Evolutionary conservation across 1,284 basidiomycete genomes (phyloP).

Genomic region (Moesziomyces antarcticus): DNA sequence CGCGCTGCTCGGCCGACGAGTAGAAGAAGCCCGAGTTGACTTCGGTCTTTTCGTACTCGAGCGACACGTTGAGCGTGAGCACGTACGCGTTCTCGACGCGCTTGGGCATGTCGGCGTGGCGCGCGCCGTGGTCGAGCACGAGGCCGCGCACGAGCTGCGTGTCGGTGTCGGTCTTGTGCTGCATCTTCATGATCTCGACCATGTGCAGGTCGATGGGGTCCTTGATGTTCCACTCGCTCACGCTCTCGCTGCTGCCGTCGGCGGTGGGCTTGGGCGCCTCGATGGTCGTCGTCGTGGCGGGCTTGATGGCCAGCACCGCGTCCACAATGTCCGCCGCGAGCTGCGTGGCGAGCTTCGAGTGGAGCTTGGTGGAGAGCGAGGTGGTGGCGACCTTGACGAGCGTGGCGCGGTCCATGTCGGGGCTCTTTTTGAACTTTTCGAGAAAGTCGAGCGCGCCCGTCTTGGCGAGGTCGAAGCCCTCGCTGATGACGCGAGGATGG

Average conservation of each 20-base stretch:
- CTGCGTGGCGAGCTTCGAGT: constrained; percentile 82
- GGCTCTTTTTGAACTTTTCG: constrained; percentile 83
- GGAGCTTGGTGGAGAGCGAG: constrained; percentile 93
- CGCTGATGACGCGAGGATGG: constrained; percentile 93
- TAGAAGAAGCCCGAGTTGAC: constrained; percentile 99
- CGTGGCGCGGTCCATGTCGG: constrained; percentile 82
- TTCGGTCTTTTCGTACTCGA: constrained; percentile 99
- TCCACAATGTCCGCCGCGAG: constrained; percentile 94
- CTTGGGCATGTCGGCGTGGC: constrained; percentile 99
- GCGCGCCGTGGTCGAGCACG: constrained; percentile 90
- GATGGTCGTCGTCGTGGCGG: constrained; percentile 46
- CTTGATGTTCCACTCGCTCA: constrained; percentile 61
- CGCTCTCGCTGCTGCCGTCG: constrained; percentile 60
- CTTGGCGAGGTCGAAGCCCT: constrained; percentile 97
- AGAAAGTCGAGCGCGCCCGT: constrained; percentile 95
- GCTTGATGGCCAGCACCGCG: constrained; percentile 88
- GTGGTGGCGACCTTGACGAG: constrained; percentile 93
- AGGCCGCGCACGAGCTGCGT: constrained; percentile 96
- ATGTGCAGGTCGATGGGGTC: constrained; percentile 96
- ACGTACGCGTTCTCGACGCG: constrained; percentile 96
- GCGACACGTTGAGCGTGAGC: constrained; percentile 93
- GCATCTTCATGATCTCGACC: constrained; percentile 99
- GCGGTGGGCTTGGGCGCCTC: constrained; percentile 51
- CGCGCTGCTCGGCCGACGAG: constrained; percentile 96
- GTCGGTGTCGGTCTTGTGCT: constrained; percentile 96